Percentiles rank a stretch among this genome's conserved stretches.
Conservation (phyloP, 208 protist genomes). For the Acanthamoeba sp. region DNA sequence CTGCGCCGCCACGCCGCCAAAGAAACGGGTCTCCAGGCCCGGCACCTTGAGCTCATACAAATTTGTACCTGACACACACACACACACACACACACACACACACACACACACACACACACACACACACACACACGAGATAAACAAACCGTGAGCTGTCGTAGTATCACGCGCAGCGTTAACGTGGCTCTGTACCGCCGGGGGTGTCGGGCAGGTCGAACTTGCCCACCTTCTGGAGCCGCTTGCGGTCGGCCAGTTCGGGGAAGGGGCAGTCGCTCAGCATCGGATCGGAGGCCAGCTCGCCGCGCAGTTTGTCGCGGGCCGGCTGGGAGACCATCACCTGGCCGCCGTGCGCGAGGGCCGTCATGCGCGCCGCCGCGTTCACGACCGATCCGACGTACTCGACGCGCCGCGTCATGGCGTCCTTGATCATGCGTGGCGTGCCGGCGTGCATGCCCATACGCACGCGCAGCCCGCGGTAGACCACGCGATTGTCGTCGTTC, state of each 20-base stretch:
- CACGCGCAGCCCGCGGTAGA: background rate
- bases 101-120: no score
- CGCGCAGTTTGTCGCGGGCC: background rate
- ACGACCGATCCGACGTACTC: background rate
- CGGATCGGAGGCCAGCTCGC: background rate
- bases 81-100: no score
- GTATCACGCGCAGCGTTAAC: no score
- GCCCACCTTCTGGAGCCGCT: background rate
- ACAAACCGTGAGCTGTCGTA: no score
- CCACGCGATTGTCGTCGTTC: background rate
- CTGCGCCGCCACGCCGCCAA: background rate
- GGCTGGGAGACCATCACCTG: conserved; percentile 6
- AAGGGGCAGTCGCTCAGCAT: background rate
- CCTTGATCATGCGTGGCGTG: background rate
- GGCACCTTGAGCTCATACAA: background rate
- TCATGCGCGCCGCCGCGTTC: background rate
- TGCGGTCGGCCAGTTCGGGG: background rate
- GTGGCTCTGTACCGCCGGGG: background rate
- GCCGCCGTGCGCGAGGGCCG: background rate
- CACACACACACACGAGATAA: no score
- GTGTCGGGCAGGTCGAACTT: conserved; percentile 22
- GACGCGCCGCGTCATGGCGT: background rate
- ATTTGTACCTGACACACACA: no score
- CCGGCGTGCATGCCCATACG: conserved; percentile 24
- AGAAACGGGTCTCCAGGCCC: conserved; percentile 14